Percentiles rank a stretch among this genome's conserved stretches.
Evolutionary conservation across 169 alveolate genomes (phyloP).

Genomic region (Plasmodium cynomolgi): DNA sequence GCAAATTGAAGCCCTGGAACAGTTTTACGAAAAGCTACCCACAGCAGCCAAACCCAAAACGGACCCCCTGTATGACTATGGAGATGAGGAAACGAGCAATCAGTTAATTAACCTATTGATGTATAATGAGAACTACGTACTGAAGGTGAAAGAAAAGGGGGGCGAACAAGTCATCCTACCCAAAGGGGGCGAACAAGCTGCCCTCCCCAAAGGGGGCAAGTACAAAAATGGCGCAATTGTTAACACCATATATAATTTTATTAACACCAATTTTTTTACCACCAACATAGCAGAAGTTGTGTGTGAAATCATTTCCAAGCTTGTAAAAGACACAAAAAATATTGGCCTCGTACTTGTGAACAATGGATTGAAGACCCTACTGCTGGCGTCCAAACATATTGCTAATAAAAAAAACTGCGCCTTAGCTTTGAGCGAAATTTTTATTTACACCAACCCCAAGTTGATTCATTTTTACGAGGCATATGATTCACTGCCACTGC

Average conservation of each 20-base stretch:
- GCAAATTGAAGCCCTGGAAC: constrained; percentile 73
- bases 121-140: constrained; percentile 39
- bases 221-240: constrained; percentile 69
- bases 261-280: constrained; percentile 66
- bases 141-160: constrained; percentile 3
- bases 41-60: constrained; percentile 20
- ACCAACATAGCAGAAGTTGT: constrained; percentile 64
- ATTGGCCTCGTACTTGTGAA: constrained; percentile 63
- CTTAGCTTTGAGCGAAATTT: constrained; percentile 71
- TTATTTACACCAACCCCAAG: constrained; percentile 66
- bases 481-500: constrained; percentile 66
- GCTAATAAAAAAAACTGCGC: constrained; percentile 53
- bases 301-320: constrained; percentile 51
- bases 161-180: neutral
- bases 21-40: constrained; percentile 61
- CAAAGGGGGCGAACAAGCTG: neutral
- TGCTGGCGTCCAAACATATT: constrained; percentile 59
- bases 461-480: constrained; percentile 74
- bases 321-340: constrained; percentile 40
- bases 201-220: neutral
- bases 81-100: constrained; percentile 68
- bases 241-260: constrained; percentile 61
- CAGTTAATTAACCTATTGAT: constrained; percentile 26
- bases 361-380: constrained; percentile 58
- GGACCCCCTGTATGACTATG: constrained; percentile 69